Evolutionary conservation across 2,329 filamentous ascomycete genomes (phyloP).

Genomic region (Tympanopsis confertula): DNA sequence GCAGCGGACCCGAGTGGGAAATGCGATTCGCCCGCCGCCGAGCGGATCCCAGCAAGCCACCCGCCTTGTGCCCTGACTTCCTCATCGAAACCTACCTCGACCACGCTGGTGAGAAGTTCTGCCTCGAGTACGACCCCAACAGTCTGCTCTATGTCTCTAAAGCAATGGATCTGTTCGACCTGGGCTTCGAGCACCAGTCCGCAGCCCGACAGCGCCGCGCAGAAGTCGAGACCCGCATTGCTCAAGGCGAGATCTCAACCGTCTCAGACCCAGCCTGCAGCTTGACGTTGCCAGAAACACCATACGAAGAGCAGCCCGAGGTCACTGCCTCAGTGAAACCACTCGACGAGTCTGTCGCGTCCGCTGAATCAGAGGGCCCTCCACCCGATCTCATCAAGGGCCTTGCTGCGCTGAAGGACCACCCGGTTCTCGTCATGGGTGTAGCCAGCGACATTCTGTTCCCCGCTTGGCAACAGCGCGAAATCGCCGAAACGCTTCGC

Average conservation of each 20-base stretch:
- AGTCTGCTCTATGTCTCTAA: constrained; percentile 93
- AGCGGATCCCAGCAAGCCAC: constrained; percentile 75
- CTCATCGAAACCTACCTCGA: constrained; percentile 97
- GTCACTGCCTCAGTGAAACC: constrained; percentile 15
- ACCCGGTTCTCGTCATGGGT: constrained; percentile 78
- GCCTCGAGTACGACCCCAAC: constrained; percentile 90
- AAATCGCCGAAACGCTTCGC: constrained; percentile 75
- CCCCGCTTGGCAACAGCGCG: constrained; percentile 93
- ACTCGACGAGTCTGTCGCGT: constrained; percentile 3
- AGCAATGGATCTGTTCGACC: constrained; percentile 96
- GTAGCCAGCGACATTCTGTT: constrained; percentile 95
- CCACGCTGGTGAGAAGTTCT: constrained; percentile 97
- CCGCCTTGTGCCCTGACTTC: constrained; percentile 92
- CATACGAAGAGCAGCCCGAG: constrained; percentile 72
- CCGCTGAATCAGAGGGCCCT: constrained; percentile 34
- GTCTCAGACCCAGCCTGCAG: constrained; percentile 49
- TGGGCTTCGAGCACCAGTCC: constrained; percentile 61
- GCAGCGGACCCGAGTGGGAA: constrained; percentile 95
- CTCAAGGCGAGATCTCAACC: constrained; percentile 24
- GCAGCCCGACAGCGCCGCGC: constrained; percentile 50
- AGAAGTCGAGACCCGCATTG: constrained; percentile 45
- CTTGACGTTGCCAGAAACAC: constrained; percentile 68
- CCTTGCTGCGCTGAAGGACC: constrained; percentile 59
- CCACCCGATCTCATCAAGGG: constrained; percentile 73
- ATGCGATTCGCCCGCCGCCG: constrained; percentile 79